These are phyloP conservation scores for Nigrospora osmanthi DNA, from an alignment of 2,329 filamentous ascomycete genomes.

Conservation along the genomic window DNA sequence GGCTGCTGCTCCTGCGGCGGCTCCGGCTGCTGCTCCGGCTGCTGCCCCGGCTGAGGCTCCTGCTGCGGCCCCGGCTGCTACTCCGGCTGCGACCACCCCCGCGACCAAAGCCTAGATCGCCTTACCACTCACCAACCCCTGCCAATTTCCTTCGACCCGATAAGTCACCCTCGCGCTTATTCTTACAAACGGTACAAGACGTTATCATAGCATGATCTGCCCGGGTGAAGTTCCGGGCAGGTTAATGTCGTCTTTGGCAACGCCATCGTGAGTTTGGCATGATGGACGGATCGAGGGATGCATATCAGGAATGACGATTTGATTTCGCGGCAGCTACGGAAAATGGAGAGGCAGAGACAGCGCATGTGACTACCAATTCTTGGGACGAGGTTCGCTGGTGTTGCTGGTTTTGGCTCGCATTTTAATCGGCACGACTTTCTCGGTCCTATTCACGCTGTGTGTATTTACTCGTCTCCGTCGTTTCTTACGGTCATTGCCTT, in stretches of 20 bases:
- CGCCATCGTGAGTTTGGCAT: conserved; percentile 1
- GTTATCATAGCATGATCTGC: neutral
- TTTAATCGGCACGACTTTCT: conserved; percentile 3
- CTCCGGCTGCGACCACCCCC: conserved; percentile 11
- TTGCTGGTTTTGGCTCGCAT: conserved; percentile 2
- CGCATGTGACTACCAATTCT: neutral
- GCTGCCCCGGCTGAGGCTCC: conserved; percentile 1
- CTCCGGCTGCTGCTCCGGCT: conserved; percentile 18
- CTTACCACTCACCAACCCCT: conserved; percentile 1
- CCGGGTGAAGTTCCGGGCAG: neutral
- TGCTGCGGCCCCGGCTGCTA: conserved; percentile 10
- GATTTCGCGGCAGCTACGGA: conserved; percentile 1
- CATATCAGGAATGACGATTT: conserved; percentile 2
- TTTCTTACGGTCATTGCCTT: neutral
- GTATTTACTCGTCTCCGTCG: conserved; percentile 1
- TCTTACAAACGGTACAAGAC: conserved; percentile 12
- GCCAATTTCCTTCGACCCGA: conserved; percentile 8
- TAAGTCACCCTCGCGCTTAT: conserved; percentile 1
- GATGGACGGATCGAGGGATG: neutral
- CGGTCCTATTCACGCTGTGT: conserved; percentile 3
- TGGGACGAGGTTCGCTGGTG: neutral
- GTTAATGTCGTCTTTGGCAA: neutral
- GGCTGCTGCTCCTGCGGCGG: conserved; percentile 2
- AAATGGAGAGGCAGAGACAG: conserved; percentile 1
- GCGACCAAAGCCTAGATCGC: neutral